Percentiles rank a stretch among this genome's conserved stretches.
Evolutionary conservation across 2,329 filamentous ascomycete species (phyloP).

Genomic region (Diaporthe citri): DNA sequence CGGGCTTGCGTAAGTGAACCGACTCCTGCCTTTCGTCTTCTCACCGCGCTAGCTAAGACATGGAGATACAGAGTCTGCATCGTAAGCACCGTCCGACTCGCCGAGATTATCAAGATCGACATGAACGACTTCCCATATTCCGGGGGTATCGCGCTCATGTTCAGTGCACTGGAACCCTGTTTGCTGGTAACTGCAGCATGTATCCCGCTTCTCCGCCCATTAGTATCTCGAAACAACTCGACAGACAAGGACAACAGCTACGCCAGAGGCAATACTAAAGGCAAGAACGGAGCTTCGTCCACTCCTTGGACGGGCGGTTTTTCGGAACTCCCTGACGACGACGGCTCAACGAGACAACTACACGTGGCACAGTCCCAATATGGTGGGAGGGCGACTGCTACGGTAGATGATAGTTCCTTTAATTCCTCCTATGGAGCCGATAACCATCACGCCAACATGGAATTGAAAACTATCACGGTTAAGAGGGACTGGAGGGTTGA

Average conservation of each 20-base stretch:
- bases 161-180: conserved; percentile 33
- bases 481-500: conserved; percentile 17
- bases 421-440: not conserved
- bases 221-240: conserved; percentile 9
- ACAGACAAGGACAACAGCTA: not conserved
- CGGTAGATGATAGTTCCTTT: conserved; percentile 1
- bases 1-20: conserved; percentile 27
- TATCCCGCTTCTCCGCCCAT: conserved; percentile 38
- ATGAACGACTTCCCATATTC: conserved; percentile 33
- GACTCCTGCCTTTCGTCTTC: not conserved
- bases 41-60: not conserved
- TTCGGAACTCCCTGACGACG: conserved; percentile 3
- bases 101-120: conserved; percentile 30
- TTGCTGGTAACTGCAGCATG: conserved; percentile 35
- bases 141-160: conserved; percentile 24
- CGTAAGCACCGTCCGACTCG: conserved; percentile 37
- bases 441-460: not conserved
- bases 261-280: not conserved
- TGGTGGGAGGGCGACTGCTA: not conserved
- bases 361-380: not conserved
- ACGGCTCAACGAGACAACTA: conserved; percentile 16
- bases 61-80: conserved; percentile 35
- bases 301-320: not conserved
- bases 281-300: not conserved
- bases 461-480: conserved; percentile 10